Evolutionary conservation across 176 grass and related monocot genomes (phyloP).

Genomic region (Hsuehochloa calcarea): DNA sequence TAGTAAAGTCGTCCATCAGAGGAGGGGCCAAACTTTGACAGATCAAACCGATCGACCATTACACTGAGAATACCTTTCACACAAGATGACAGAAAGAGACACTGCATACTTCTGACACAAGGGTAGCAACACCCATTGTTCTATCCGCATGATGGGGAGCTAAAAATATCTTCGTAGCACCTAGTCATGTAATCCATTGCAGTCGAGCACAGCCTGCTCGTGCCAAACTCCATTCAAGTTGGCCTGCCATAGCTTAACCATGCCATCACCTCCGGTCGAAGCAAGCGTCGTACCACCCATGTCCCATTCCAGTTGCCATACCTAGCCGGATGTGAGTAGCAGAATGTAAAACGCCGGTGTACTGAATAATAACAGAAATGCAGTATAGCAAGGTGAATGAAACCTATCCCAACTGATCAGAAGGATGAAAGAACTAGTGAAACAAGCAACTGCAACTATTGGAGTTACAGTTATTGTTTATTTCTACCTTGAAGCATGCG

Average conservation of each 20-base stretch:
- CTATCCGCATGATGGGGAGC: background rate
- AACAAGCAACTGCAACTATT: constrained; percentile 1
- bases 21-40: background rate
- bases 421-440: background rate
- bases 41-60: constrained; percentile 9
- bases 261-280: constrained; percentile 72
- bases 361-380: background rate
- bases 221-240: constrained; percentile 94
- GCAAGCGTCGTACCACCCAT: constrained; percentile 92
- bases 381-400: background rate
- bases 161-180: background rate
- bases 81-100: background rate
- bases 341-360: constrained; percentile 10
- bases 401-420: background rate
- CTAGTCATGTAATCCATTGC: constrained; percentile 51
- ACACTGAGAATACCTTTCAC: background rate
- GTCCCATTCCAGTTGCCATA: constrained; percentile 94
- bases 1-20: background rate
- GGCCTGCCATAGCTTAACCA: constrained; percentile 82
- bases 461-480: background rate
- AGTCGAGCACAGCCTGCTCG: constrained; percentile 73
- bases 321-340: constrained; percentile 35
- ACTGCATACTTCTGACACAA: background rate
- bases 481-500: constrained; percentile 14
- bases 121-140: background rate